Evolutionary conservation across 2,329 filamentous ascomycete species (phyloP), one percentile per base, ranked within the genome.

Genomic region (Cyanodermella asteris): DNA sequence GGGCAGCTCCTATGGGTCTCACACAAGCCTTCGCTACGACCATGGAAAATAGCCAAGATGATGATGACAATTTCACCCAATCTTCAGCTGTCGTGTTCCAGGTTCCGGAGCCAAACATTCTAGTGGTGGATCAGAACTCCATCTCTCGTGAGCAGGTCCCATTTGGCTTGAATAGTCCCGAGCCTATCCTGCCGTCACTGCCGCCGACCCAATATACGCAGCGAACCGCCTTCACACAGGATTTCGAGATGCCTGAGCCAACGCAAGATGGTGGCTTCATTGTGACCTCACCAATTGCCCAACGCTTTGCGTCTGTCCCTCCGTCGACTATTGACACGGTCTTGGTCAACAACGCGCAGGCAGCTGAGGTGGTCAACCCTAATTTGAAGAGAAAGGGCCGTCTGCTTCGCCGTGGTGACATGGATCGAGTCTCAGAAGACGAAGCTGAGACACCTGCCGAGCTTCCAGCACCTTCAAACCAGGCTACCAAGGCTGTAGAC

Each of bases 11-110:
- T 5, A 45, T 91, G 20, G 75, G 78, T 7, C 58, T 91, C 22
- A 90, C 80, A 0, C 82, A 91, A 39, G 84, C 87, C 33, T 93
- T 91, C 42, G 76, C 75, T 5, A 78, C 78, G 8, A 91, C 81
- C 1, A 74, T 93, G 67, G 80, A 76, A 23, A 68, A 64, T 18
- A 65, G 59, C 19, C 64, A 74, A 28, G 51, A 39, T 56, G 26
- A 52, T 8, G 12, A 25, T 7, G n/a, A n/a, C 11, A 10, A 25
- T 13, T 7, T 13, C 12, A 13, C 18, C 7, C 12, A 47, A 55
- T 21, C 47, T 74, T 4, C 50, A 67, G 37, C 63, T 68, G 34
- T 58, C 59, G 4, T 67, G 72, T 38, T 64, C 64, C 6, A 65
- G 72, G 38, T 45, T 59, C 42, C 20, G 30, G 27, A 15, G 35